Conservation (phyloP, 2,329 filamentous ascomycete genomes). For the Colletotrichum salicis region DNA sequence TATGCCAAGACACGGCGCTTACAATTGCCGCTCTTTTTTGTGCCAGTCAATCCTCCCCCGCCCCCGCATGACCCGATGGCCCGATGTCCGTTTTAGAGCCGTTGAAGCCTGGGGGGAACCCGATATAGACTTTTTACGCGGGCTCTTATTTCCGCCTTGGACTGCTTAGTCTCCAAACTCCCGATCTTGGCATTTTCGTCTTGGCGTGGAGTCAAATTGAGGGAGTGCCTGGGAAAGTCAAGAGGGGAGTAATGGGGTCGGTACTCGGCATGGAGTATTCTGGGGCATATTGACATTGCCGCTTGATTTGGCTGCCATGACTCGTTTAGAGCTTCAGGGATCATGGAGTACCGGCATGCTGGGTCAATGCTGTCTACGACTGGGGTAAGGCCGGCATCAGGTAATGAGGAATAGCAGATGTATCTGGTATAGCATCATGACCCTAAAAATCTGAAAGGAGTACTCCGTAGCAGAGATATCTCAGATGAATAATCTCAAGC, state of each 20-base stretch:
- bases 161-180: too few relatives aligned
- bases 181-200: too few relatives aligned
- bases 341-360: neutral
- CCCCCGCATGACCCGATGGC: neutral
- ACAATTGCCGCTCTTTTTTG: slow-evolving; percentile 3
- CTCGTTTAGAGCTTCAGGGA: neutral
- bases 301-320: neutral
- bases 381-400: neutral
- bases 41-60: neutral
- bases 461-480: too few relatives aligned
- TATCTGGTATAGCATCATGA: too few relatives aligned
- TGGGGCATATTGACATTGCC: neutral
- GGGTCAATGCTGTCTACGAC: neutral
- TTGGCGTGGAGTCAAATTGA: too few relatives aligned
- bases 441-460: too few relatives aligned
- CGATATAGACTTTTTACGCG: neutral
- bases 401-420: neutral
- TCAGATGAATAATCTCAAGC: neutral
- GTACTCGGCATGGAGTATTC: neutral
- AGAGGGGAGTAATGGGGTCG: too few relatives aligned
- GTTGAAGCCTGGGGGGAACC: too few relatives aligned
- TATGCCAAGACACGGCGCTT: slow-evolving; percentile 23
- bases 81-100: neutral
- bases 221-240: too few relatives aligned
- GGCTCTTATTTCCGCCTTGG: too few relatives aligned